These are phyloP conservation scores for Aureobasidium sp. DNA, from an alignment of 2,329 filamentous ascomycete genomes.

Conservation along the genomic window DNA sequence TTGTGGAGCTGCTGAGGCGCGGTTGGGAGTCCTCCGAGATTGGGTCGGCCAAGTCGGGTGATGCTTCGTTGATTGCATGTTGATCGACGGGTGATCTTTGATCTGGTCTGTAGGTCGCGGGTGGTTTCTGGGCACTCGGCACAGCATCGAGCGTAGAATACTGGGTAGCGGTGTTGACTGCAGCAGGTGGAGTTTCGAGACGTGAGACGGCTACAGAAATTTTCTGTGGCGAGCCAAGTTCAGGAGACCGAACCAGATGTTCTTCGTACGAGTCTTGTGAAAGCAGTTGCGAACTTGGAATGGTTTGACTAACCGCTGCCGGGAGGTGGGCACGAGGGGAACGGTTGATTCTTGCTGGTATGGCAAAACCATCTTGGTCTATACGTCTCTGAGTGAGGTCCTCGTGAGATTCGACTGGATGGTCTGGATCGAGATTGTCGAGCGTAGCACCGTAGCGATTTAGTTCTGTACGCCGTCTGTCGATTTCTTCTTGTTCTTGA, in stretches of 20 bases:
- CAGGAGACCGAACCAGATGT: conserved; percentile 3
- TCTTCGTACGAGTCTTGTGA: conserved; percentile 11
- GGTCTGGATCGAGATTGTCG: conserved; percentile 23
- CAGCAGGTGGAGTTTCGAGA: neutral
- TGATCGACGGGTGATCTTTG: neutral
- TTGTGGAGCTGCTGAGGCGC: neutral
- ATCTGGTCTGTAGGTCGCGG: neutral
- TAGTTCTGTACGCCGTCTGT: conserved; percentile 25
- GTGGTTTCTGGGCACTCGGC: conserved; percentile 9
- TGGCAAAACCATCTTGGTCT: conserved; percentile 14
- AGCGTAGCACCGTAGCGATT: conserved; percentile 17
- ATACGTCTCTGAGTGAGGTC: neutral
- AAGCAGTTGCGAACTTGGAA: neutral
- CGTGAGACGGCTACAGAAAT: neutral
- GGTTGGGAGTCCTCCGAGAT: conserved; percentile 12
- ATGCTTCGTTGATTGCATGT: neutral
- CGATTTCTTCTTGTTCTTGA: conserved; percentile 19
- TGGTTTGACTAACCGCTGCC: neutral
- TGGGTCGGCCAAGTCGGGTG: neutral
- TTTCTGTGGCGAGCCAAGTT: conserved; percentile 1
- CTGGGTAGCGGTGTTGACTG: neutral
- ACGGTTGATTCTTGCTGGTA: neutral
- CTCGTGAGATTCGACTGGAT: conserved; percentile 24
- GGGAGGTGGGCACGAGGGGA: neutral
- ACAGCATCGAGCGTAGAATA: conserved; percentile 9